Base-by-base conservation (phyloP, 805 yeast genomes). In the Tetrapisispora phaffii region DNA sequence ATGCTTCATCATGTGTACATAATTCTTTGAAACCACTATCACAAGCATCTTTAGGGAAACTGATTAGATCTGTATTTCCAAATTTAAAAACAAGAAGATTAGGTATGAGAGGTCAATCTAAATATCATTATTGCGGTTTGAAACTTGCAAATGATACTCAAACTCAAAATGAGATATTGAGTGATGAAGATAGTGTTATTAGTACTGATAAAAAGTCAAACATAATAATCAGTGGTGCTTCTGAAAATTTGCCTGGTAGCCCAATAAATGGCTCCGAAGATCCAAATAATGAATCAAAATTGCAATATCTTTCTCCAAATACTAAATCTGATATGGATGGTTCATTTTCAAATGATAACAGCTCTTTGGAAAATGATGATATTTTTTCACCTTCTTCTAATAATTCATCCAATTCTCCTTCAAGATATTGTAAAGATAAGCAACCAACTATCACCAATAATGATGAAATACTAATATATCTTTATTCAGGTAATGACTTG, bases 111-210 rank as follows among this genome's bases (percentile, higher is more conserved):
- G 89, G 89, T 2, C 83, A 81, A 56, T 79, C 90, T 19, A 82
- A 82, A 58, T 88, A 88, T 62, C 94, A 86, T 60, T 87, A 85
- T 57, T 83, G 90, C 62, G 95, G 95, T 2, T 71, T 88, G 43
- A 73, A 72, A 50, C 64, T 69, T 49, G 55, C 70, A 12, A 37
- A 38, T 39, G 47, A 50, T 23, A 24, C 37, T 28, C 26, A 32
- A 17, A 8, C 34, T 26, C 41, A 38, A 16, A 12, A 13, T 17
- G 41, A 38, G 2, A 3, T 26, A 4, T 24, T 28, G 13, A 28
- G 41, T 38, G 33, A 28, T 38, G 33, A 24, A 5, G 41, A 38
- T 21, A 38, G 17, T 26, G 6, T 26, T 4, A 13, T 3, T 16
- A 7, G 3, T 8, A 38, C 4, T 28, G 31, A 38, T 15, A 38